Conservation (phyloP, 2,329 filamentous ascomycete genomes). For the Coccinonectria pachysandricola region DNA sequence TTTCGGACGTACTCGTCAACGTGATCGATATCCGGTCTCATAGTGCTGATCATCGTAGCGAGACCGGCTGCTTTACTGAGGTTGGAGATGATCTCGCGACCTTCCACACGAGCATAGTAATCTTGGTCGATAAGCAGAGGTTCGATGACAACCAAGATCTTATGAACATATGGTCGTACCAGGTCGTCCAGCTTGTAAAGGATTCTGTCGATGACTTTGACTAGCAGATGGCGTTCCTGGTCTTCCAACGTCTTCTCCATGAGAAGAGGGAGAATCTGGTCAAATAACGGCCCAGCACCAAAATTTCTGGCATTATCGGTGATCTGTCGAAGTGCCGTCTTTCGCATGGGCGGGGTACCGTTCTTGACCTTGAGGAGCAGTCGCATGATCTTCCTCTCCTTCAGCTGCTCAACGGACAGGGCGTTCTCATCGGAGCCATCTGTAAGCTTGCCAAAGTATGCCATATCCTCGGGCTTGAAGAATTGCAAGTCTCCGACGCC, state of each 20-base stretch:
- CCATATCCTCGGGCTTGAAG: conserved; percentile 98
- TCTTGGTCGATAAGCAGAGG: conserved; percentile 98
- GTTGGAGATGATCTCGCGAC: conserved; percentile 97
- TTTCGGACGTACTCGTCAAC: conserved; percentile 98
- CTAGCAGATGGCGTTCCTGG: conserved; percentile 92
- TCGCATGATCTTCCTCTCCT: conserved; percentile 98
- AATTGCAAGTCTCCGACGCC: conserved; percentile 94
- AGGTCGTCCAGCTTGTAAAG: conserved; percentile 97
- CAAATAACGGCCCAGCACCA: conserved; percentile 86
- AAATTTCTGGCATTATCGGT: conserved; percentile 97
- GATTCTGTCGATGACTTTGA: conserved; percentile 98
- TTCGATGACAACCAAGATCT: conserved; percentile 97
- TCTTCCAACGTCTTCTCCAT: conserved; percentile 99
- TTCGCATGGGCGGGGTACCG: conserved; percentile 95
- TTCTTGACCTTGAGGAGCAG: conserved; percentile 97
- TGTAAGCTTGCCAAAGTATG: conserved; percentile 95
- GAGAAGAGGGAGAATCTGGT: conserved; percentile 89
- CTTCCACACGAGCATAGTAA: conserved; percentile 96
- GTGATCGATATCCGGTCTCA: conserved; percentile 97
- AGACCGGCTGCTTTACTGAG: conserved; percentile 92
- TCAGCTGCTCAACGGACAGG: conserved; percentile 87
- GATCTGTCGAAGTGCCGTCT: conserved; percentile 91
- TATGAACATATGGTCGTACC: conserved; percentile 92
- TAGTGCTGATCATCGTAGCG: conserved; percentile 98
- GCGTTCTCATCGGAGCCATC: conserved; percentile 87